Base-by-base conservation (phyloP, 2,329 filamentous ascomycete species). In the Nemania sp. region DNA sequence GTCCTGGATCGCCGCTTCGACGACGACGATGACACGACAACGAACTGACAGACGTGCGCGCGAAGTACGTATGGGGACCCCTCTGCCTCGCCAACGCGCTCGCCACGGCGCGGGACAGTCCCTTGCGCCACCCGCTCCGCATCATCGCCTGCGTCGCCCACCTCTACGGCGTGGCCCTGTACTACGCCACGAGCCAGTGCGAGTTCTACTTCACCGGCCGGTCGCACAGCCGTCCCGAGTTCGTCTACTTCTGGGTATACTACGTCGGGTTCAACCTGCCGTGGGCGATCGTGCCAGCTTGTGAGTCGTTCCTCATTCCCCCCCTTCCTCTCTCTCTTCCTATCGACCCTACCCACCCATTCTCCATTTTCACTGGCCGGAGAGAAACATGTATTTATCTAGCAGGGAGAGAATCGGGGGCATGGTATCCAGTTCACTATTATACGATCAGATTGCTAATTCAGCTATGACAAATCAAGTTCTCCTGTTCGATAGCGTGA, bases 241-340 rank as follows among this genome's bases (percentile, higher is more conserved):
- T 77, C 20, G 70, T 83, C 32, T 89, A 89, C 67, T 87, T 83
- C 67, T 88, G 85, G 85, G 75, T 84, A 17, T 89, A 88, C 67
- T 88, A 86, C 62, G 76, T 84, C 5, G 82, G 81, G 2, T 82
- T 87, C 71, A 89, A 89, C 68, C 69, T 80, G 15, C 83, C 85
- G 0, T 89, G 86, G 86, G 81, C 78, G 1, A 66, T 86, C 1
- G 78, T 87, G 21, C 86, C 86, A 5, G 67, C 76, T 2, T 69
- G 84, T 87, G 68, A 75, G 83, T 80, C 21, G 13, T 25, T 21
- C 34, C 6, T 48, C 4, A 18, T 39, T 17, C 32, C n/a, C 12
- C 17, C 35, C n/a, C 9, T 29, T 29, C 25, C 7, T 20, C 32
- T 5, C 6, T 35, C 13, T 21, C 13, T 35, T 25, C 1, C 10